Percentiles rank a stretch among this genome's conserved stretches.
Evolutionary conservation across 352 stramenopile genomes (phyloP).

Genomic region (Pythium dissotocum): DNA sequence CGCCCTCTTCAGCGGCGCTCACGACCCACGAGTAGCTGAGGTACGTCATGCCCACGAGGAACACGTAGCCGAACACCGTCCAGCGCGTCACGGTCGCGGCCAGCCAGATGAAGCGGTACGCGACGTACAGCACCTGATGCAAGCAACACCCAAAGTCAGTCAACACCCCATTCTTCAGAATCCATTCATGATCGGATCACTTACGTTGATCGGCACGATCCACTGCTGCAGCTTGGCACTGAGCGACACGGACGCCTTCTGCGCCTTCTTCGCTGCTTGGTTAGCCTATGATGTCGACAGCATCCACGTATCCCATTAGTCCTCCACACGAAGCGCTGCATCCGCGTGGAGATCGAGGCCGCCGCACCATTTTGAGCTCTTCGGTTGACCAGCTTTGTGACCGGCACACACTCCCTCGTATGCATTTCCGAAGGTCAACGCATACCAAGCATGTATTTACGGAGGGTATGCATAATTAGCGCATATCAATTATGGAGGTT

Average conservation of each 20-base stretch:
- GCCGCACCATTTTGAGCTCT: conserved; percentile 4
- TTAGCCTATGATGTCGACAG: conserved; percentile 53
- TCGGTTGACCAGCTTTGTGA: conserved; percentile 4
- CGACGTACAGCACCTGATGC: conserved; percentile 58
- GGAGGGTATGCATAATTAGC: neutral
- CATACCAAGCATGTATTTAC: neutral
- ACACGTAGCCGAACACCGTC: conserved; percentile 69
- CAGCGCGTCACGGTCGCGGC: conserved; percentile 62
- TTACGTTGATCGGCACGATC: conserved; percentile 81
- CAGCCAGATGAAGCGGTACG: conserved; percentile 79
- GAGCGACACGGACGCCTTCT: conserved; percentile 65
- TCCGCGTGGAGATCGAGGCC: neutral
- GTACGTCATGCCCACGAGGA: conserved; percentile 70
- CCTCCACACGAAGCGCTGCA: neutral
- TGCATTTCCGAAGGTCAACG: neutral
- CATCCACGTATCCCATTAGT: neutral
- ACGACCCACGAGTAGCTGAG: conserved; percentile 83
- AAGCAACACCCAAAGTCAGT: neutral
- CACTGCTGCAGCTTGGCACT: conserved; percentile 72
- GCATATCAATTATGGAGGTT: neutral
- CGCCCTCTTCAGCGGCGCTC: conserved; percentile 72
- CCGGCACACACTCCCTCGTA: neutral
- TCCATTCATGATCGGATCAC: neutral
- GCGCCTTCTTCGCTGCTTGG: conserved; percentile 84
- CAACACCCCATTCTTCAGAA: neutral